Evolutionary conservation across 257 asterid genomes (phyloP).

Genomic region (Nicotiana knightiana): DNA sequence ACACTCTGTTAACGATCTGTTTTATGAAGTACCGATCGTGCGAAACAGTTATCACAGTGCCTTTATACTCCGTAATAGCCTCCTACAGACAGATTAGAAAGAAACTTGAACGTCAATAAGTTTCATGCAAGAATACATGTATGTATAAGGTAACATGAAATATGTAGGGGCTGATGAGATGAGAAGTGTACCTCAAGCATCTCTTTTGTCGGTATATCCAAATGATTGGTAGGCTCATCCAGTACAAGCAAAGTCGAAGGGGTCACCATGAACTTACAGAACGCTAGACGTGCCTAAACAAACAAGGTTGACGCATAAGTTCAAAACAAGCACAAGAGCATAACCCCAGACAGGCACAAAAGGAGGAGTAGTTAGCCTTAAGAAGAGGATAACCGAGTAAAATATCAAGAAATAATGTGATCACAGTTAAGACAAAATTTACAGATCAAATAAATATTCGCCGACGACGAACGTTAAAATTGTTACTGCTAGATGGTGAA

Average conservation of each 20-base stretch:
- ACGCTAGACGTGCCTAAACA: conserved; percentile 92
- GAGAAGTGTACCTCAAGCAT: conserved; percentile 83
- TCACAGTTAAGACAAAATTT: neutral
- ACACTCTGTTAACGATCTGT: conserved; percentile 90
- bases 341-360: neutral
- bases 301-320: neutral
- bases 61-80: conserved; percentile 87
- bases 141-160: neutral
- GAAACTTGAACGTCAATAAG: conserved; percentile 2
- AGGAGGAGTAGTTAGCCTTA: neutral
- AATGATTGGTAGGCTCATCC: conserved; percentile 97
- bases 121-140: neutral
- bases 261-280: conserved; percentile 97
- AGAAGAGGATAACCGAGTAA: neutral
- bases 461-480: neutral
- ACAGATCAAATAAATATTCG: neutral
- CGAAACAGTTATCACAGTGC: conserved; percentile 92
- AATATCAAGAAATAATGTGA: neutral
- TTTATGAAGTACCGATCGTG: conserved; percentile 96
- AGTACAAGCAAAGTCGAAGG: conserved; percentile 90
- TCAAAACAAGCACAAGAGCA: neutral
- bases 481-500: neutral
- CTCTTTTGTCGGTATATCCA: conserved; percentile 95
- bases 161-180: neutral
- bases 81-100: conserved; percentile 40